Conservation (phyloP, 148 eudicot genomes). For the Silene conica region DNA sequence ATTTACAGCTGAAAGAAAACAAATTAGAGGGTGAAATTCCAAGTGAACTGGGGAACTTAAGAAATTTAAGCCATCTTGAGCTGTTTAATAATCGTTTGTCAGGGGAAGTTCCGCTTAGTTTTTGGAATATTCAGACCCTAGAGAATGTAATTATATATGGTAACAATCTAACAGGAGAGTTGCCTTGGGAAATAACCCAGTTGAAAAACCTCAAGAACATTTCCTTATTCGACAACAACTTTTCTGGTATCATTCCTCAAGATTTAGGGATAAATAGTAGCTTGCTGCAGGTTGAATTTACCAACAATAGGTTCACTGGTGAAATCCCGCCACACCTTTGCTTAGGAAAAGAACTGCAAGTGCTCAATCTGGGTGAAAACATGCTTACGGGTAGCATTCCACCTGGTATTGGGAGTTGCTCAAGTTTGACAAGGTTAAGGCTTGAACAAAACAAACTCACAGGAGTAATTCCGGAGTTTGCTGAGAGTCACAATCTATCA, state of each 20-base stretch:
- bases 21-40: conserved; percentile 63
- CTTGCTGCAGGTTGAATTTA: conserved; percentile 51
- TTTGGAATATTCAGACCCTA: conserved; percentile 67
- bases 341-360: conserved; percentile 38
- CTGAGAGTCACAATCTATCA: conserved; percentile 25
- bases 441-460: conserved; percentile 54
- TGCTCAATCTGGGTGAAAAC: conserved; percentile 52
- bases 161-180: conserved; percentile 55
- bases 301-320: conserved; percentile 56
- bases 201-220: conserved; percentile 48
- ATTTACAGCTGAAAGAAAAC: conserved; percentile 44
- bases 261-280: conserved; percentile 57
- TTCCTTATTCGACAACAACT: conserved; percentile 51
- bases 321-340: conserved; percentile 70
- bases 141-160: conserved; percentile 42
- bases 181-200: conserved; percentile 51
- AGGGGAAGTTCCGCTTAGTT: conserved; percentile 54
- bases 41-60: conserved; percentile 48
- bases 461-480: conserved; percentile 62
- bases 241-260: conserved; percentile 61
- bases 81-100: conserved; percentile 45
- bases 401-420: conserved; percentile 61
- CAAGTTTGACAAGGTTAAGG: conserved; percentile 48
- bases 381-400: conserved; percentile 55
- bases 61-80: conserved; percentile 30